Evolutionary conservation across 2,329 filamentous ascomycete species (phyloP).

Genomic region (Paecilomyces dactylethromorphus): DNA sequence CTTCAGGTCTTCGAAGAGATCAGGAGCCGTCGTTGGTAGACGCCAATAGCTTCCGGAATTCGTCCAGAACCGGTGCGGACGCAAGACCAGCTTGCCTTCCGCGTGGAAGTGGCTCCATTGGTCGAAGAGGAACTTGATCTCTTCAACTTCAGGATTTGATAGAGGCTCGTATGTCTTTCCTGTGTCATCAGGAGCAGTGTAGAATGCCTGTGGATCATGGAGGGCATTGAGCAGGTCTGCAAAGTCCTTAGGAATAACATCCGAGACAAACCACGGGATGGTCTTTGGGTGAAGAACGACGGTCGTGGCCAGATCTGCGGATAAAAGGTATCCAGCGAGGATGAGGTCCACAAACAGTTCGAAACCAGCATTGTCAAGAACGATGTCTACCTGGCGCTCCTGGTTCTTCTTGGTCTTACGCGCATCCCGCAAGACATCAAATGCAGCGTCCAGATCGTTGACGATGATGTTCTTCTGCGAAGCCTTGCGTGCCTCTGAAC

Average conservation of each 20-base stretch:
- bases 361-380: slow-evolving; percentile 95
- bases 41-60: slow-evolving; percentile 82
- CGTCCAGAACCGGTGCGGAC: slow-evolving; percentile 90
- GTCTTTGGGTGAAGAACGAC: slow-evolving; percentile 88
- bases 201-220: slow-evolving; percentile 71
- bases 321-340: slow-evolving; percentile 81
- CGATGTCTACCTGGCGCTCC: slow-evolving; percentile 80
- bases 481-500: slow-evolving; percentile 74
- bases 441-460: slow-evolving; percentile 74
- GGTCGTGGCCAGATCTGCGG: slow-evolving; percentile 74
- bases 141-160: slow-evolving; percentile 57
- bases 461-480: slow-evolving; percentile 87
- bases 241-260: slow-evolving; percentile 85
- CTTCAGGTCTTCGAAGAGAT: slow-evolving; percentile 70
- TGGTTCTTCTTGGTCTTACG: slow-evolving; percentile 54
- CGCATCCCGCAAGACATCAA: slow-evolving; percentile 60
- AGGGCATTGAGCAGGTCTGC: slow-evolving; percentile 72
- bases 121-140: slow-evolving; percentile 70
- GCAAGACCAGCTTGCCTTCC: slow-evolving; percentile 75
- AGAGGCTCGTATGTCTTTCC: slow-evolving; percentile 56
- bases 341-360: slow-evolving; percentile 95
- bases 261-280: slow-evolving; percentile 97
- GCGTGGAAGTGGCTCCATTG: slow-evolving; percentile 75
- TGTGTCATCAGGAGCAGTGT: slow-evolving; percentile 63
- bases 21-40: slow-evolving; percentile 61